Evolutionary conservation across 2,329 filamentous ascomycete genomes (phyloP), one percentile per base, ranked within the genome.

Genomic region (Colletotrichum brevisporum): DNA sequence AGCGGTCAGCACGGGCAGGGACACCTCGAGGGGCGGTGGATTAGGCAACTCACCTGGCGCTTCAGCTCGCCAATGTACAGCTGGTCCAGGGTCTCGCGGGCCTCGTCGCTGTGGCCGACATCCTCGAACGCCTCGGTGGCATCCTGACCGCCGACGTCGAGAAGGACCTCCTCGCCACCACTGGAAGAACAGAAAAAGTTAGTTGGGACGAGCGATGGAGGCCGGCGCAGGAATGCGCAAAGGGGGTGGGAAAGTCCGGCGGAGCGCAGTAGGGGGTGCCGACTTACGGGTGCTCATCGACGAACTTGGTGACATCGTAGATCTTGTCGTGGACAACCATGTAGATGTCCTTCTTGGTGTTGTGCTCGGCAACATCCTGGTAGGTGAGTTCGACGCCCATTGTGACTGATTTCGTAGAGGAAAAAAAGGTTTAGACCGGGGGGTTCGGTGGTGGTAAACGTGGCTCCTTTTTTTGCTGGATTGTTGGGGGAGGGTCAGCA

Each of bases 51-150:
- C 88, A 97, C 94, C 86, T 89, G 80, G 81, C 94, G 89, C 90
- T 97, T 97, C 81, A 98, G 83, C 45, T 79, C 86, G 73, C 94
- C 95, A 74, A 96, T 88, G 60, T 90, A 83, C 73, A 97, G 85
- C 77, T 90, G 89, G 39, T 92, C 90, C 67, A 99, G 90, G 74
- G 97, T 95, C 86, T 98, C 95, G 74, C 96, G 92, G 74, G 96
- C 96, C 88, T 99, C 96, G 83, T 99, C 96, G 77, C 93, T 97
- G 92, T 99, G 96, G 79, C 96, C 96, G 78, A 99, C 96, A 83
- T 99, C 96, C 86, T 99, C 96, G 81, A 99, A 99, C 71, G 96
- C 95, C 85, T 98, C 96, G 76, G 95, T 97, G 77, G 93, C 92
- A 83, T 99, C 96, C 85, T 97, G 95, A 75, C 96, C 96, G 78